Evolutionary conservation across 2,329 filamentous ascomycete species (phyloP).

Genomic region (Amauroascus niger): DNA sequence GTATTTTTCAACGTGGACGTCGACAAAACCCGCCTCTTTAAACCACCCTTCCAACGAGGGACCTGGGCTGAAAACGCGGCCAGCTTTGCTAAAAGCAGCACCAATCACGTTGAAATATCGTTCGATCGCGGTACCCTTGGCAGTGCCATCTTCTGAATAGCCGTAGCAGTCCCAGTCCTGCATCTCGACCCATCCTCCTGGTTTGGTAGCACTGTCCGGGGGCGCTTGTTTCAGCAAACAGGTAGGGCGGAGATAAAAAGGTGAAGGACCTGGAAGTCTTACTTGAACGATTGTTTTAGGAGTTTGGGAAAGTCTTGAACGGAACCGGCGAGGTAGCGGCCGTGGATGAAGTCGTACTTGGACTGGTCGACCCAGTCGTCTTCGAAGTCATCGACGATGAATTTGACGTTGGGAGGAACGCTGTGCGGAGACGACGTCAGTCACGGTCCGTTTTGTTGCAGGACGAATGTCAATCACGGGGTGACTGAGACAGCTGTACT

Average conservation of each 20-base stretch:
- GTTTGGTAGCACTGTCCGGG: constrained; percentile 19
- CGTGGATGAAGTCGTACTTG: constrained; percentile 53
- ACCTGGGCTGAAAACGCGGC: constrained; percentile 7
- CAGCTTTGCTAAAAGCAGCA: constrained; percentile 18
- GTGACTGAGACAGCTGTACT: neutral
- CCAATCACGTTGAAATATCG: constrained; percentile 16
- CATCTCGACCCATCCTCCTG: constrained; percentile 39
- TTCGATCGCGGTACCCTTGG: constrained; percentile 17
- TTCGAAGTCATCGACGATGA: constrained; percentile 51
- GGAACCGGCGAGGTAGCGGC: constrained; percentile 47
- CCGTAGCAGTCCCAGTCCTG: constrained; percentile 26
- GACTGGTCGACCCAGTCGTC: constrained; percentile 48
- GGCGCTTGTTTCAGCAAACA: neutral
- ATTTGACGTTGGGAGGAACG: constrained; percentile 48
- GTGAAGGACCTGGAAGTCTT: neutral
- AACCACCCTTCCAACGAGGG: constrained; percentile 18
- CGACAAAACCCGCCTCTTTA: constrained; percentile 21
- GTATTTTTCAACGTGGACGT: constrained; percentile 18
- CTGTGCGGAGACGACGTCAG: constrained; percentile 14
- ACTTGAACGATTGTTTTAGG: constrained; percentile 30
- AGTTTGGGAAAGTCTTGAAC: constrained; percentile 48
- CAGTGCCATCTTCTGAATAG: constrained; percentile 8
- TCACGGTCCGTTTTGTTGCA: constrained; percentile 19
- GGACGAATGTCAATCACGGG: neutral
- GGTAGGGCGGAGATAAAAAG: neutral